Base-by-base conservation (phyloP, 441 rosid genomes). In the Gossypium gossypioides region DNA sequence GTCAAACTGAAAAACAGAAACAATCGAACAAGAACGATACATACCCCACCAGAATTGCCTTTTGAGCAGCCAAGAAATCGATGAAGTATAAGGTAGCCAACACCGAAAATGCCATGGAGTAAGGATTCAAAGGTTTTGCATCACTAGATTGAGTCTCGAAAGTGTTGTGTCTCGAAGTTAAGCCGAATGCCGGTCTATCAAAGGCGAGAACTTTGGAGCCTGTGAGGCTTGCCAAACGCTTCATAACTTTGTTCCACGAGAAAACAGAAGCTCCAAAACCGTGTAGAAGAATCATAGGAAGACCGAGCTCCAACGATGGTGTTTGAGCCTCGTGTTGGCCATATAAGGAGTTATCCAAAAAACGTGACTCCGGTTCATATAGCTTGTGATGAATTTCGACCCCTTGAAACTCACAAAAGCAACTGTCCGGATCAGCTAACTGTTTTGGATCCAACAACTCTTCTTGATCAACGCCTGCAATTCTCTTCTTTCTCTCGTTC, bases 251-350 rank as follows among this genome's bases (percentile, higher is more conserved):
- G 76, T 74, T 80, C 98, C 97, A 93, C 1, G 97, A 91, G 84
- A 81, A 93, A 48, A 87, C 86, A 25, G 98, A 93, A 73, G 98
- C 98, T 50, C 98, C 98, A 69, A 93, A 93, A 4, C 97, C 98
- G 34, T 91, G 98, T 46, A 93, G 79, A 25, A 93, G 81, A 72
- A 93, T 85, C 86, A 90, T 78, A 0, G 96, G 97, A 48, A 85
- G 74, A 22, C 78, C 76, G 44, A 77, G 9, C 71, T 75, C 80
- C 63, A 6, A 59, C 0, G 74, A 27, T 6, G 12, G 75, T 2
- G 27, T 16, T 10, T 16, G 59, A 1, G 46, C 29, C 58, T 68
- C 25, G 59, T 50, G 9, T 10, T 16, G 27, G 46, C 16, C 58
- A 15, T n/a, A 5, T n/a, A 58, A 52, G 34, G 69, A 81, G 74